A percentile compares a stretch with the other conserved stretches of the same genome.
Evolutionary conservation across 768 basidiomycete genomes (phyloP).

Genomic region (Lenzites betulinus): DNA sequence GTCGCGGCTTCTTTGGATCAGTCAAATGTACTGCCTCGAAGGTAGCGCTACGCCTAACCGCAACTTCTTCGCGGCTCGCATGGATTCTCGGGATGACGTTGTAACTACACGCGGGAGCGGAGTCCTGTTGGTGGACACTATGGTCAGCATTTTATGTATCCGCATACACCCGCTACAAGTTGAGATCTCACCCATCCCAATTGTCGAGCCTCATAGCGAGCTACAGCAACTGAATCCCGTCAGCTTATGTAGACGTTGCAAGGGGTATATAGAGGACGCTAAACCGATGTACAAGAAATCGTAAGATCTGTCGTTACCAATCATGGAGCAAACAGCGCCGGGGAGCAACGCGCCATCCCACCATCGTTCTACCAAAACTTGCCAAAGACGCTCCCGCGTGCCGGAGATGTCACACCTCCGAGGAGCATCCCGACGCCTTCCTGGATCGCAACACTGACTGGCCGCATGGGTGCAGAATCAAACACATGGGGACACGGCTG

Average conservation of each 20-base stretch:
- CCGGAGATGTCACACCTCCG: conserved; percentile 36
- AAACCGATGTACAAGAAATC: background rate
- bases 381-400: conserved; percentile 57
- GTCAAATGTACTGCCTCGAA: background rate
- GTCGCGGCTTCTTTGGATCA: background rate
- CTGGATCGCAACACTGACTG: conserved; percentile 74
- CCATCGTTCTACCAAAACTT: conserved; percentile 51
- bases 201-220: too few species aligned
- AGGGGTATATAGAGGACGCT: background rate
- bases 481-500: conserved; percentile 82
- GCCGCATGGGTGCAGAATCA: conserved; percentile 73
- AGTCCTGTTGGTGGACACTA: too few species aligned
- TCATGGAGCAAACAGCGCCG: background rate
- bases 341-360: background rate
- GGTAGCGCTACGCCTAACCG: too few species aligned
- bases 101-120: too few species aligned
- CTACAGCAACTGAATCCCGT: background rate
- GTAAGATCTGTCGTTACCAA: background rate
- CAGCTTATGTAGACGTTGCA: background rate
- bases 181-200: too few species aligned
- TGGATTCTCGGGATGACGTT: too few species aligned
- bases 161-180: too few species aligned
- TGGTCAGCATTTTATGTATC: too few species aligned
- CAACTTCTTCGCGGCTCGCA: too few species aligned
- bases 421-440: conserved; percentile 69